Percentiles rank a stretch among this genome's conserved stretches.
Conservation (phyloP, 768 basidiomycete genomes). For the Leucosporidium creatinivorum region DNA sequence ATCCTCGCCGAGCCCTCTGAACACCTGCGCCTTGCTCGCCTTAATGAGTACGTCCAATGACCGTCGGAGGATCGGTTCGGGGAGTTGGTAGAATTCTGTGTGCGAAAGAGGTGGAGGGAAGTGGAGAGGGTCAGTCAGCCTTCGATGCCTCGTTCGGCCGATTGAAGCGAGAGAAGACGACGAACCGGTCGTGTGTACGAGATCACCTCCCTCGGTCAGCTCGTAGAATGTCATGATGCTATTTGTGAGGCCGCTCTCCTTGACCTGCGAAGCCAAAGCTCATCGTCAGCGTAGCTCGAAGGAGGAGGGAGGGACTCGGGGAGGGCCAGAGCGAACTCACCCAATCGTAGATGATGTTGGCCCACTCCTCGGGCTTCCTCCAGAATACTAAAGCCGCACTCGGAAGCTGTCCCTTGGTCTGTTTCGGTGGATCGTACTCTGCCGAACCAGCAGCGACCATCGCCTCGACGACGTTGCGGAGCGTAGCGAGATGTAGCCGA, state of each 20-base stretch:
- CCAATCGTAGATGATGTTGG: constrained; percentile 44
- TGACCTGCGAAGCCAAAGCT: constrained; percentile 35
- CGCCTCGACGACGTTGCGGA: neutral
- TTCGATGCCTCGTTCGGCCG: neutral
- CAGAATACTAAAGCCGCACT: constrained; percentile 40
- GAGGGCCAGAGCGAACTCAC: constrained; percentile 32
- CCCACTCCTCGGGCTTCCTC: constrained; percentile 46
- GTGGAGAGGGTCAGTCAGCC: neutral
- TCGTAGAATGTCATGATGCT: constrained; percentile 47
- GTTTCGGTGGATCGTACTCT: constrained; percentile 21
- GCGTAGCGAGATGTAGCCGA: constrained; percentile 3
- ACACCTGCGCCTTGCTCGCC: constrained; percentile 44
- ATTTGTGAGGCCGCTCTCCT: constrained; percentile 42
- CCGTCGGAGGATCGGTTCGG: constrained; percentile 40
- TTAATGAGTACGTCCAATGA: constrained; percentile 43
- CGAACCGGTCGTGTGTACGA: constrained; percentile 40
- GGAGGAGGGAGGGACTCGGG: neutral
- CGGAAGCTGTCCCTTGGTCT: constrained; percentile 35
- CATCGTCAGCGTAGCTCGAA: neutral
- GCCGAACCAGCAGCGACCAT: constrained; percentile 12
- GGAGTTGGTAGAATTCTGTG: constrained; percentile 44
- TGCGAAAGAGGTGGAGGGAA: neutral
- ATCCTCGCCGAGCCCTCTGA: constrained; percentile 42
- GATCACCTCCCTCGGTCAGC: constrained; percentile 42
- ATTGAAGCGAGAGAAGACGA: neutral